phyloP scores from a whole-genome alignment of 768 basidiomycete genomes.

The Psilocybe sp. region DNA sequence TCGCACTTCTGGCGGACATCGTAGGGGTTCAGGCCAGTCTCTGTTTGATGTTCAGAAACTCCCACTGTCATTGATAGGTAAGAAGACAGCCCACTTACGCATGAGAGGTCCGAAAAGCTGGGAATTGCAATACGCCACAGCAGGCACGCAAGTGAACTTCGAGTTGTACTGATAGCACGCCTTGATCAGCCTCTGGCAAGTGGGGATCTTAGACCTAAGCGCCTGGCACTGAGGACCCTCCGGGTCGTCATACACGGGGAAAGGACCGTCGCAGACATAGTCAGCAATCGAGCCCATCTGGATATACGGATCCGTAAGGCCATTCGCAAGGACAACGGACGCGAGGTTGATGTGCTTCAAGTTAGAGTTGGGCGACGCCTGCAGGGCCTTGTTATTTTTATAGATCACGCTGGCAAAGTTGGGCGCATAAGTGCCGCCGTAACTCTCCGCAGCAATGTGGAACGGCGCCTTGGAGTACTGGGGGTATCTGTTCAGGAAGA shows the following conservation, averaged over 20 bases:
- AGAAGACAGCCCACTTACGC: slow-evolving; percentile 40
- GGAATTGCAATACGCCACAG: slow-evolving; percentile 74
- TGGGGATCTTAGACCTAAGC: slow-evolving; percentile 61
- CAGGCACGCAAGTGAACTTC: slow-evolving; percentile 68
- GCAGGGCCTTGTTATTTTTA: slow-evolving; percentile 66
- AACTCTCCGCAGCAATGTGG: slow-evolving; percentile 81
- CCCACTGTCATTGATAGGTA: not conserved
- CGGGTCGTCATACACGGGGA: slow-evolving; percentile 73
- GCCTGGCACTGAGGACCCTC: slow-evolving; percentile 63
- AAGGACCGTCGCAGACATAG: slow-evolving; percentile 79
- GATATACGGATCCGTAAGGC: slow-evolving; percentile 76
- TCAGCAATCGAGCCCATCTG: slow-evolving; percentile 76
- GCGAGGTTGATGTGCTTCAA: slow-evolving; percentile 76
- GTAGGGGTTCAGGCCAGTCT: slow-evolving; percentile 83
- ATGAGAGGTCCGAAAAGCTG: slow-evolving; percentile 72
- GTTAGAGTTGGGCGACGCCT: slow-evolving; percentile 38
- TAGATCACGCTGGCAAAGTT: slow-evolving; percentile 83
- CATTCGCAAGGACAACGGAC: slow-evolving; percentile 86
- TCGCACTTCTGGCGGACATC: slow-evolving; percentile 82
- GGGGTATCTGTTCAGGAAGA: slow-evolving; percentile 76
- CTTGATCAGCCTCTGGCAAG: slow-evolving; percentile 72
- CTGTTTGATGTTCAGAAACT: slow-evolving; percentile 28
- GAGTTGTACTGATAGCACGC: slow-evolving; percentile 65
- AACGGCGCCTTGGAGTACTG: slow-evolving; percentile 69
- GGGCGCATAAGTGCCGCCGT: slow-evolving; percentile 78